These are phyloP conservation scores for Pinus tabuliformis DNA, from an alignment of 75 land plant genomes.

Conservation along the genomic window DNA sequence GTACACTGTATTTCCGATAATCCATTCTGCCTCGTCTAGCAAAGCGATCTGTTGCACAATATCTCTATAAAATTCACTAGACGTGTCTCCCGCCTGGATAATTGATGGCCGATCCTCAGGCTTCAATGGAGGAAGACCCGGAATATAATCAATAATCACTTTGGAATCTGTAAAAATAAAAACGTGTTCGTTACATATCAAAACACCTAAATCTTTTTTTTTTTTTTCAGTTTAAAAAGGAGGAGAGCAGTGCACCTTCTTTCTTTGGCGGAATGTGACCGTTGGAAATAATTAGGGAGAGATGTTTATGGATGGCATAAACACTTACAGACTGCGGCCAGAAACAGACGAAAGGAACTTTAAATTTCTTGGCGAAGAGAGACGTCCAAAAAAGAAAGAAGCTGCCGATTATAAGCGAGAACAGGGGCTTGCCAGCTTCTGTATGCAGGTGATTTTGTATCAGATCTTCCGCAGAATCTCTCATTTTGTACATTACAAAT, in stretches of 20 bases:
- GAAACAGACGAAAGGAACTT: not conserved
- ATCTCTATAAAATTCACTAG: no score
- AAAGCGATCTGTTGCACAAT: not conserved
- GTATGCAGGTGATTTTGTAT: not conserved
- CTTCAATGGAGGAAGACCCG: slow-evolving; percentile 6
- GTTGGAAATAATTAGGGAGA: not conserved
- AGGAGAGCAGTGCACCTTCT: not conserved
- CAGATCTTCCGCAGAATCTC: not conserved
- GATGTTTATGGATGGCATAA: slow-evolving; percentile 12
- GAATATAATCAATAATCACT: not conserved
- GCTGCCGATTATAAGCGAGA: not conserved
- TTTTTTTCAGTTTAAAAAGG: no score
- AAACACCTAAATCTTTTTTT: no score
- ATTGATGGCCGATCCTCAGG: not conserved
- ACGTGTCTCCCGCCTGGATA: not conserved
- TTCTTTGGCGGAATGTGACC: not conserved
- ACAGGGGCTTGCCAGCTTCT: not conserved
- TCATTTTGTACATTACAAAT: not conserved
- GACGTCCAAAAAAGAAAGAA: not conserved
- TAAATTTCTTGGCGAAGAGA: not conserved
- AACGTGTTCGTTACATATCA: no score
- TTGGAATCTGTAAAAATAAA: no score
- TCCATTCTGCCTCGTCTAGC: not conserved
- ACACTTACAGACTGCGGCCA: slow-evolving; percentile 13
- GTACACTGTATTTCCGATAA: not conserved